Conservation (phyloP, 179 eudicot species). For the Sideroxylon spinosum region DNA sequence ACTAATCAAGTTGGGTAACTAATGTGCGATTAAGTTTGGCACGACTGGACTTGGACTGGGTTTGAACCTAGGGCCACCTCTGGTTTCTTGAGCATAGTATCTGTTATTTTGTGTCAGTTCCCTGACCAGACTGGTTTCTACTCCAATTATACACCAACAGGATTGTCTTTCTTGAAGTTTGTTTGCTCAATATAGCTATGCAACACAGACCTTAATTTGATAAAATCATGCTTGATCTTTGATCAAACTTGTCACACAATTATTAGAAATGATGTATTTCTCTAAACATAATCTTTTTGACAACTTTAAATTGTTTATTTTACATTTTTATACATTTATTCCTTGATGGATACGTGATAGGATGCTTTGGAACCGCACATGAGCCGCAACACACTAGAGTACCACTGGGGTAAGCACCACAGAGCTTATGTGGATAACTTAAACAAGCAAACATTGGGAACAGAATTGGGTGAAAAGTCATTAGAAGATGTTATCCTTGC, state of each 20-base stretch:
- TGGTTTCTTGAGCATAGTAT: not conserved
- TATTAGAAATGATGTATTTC: not conserved
- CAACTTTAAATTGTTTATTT: not conserved
- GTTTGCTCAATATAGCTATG: not conserved
- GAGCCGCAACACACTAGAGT: constrained; percentile 80
- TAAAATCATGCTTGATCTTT: not conserved
- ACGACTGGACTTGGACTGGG: not conserved
- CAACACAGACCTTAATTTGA: not conserved
- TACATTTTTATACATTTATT: not conserved
- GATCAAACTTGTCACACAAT: not conserved
- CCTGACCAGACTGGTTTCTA: constrained; percentile 1
- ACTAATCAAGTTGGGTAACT: not conserved
- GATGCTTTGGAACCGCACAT: constrained; percentile 93
- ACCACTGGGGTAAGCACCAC: constrained; percentile 96
- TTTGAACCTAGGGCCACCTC: not conserved
- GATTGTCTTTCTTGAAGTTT: constrained; percentile 7
- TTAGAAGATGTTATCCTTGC: constrained; percentile 54
- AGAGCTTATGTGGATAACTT: constrained; percentile 81
- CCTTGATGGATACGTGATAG: constrained; percentile 30
- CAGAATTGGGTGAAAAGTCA: constrained; percentile 60
- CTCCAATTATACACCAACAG: not conserved
- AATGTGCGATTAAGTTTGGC: not conserved
- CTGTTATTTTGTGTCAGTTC: not conserved
- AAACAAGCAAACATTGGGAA: constrained; percentile 84
- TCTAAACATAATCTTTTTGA: not conserved